Percentiles rank a stretch among this genome's conserved stretches.
These are phyloP conservation scores for Balakata baccata DNA, from an alignment of 345 rosid genomes.

Conservation along the genomic window DNA sequence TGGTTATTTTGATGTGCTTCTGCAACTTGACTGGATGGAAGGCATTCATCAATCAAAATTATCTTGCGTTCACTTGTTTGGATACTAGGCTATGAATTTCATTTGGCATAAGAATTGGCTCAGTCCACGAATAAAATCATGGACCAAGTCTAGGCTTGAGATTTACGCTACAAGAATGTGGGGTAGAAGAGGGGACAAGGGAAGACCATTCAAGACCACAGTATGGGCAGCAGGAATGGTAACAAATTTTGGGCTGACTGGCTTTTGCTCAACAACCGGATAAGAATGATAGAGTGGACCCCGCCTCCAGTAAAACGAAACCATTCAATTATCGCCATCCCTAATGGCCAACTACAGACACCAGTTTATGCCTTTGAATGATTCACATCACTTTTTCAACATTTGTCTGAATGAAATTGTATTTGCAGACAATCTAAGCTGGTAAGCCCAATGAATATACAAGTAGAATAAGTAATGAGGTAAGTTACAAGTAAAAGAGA, in stretches of 20 bases:
- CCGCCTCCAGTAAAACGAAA: background rate
- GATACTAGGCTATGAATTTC: too few relatives aligned
- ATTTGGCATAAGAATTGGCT: too few relatives aligned
- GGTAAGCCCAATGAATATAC: background rate
- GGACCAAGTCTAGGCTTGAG: too few relatives aligned
- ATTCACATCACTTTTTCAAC: slow-evolving; percentile 9
- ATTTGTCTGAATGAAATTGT: background rate
- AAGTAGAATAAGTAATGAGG: background rate
- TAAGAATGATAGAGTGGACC: slow-evolving; percentile 6
- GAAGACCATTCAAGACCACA: slow-evolving; percentile 11
- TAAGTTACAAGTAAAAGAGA: slow-evolving; percentile 15
- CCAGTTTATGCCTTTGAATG: background rate
- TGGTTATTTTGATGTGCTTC: too few relatives aligned
- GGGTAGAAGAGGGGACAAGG: background rate
- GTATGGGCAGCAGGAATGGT: slow-evolving; percentile 8
- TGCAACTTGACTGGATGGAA: too few relatives aligned
- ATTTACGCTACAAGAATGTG: background rate
- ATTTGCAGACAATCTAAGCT: too few relatives aligned
- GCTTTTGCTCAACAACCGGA: background rate
- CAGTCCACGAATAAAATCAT: too few relatives aligned
- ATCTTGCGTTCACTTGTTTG: too few relatives aligned
- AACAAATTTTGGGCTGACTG: background rate
- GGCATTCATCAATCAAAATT: too few relatives aligned
- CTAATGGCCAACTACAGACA: background rate
- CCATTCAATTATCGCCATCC: background rate